phyloP scores from a whole-genome alignment of 2,329 filamentous ascomycete genomes.

The Sporothrix brunneoviolacea region DNA sequence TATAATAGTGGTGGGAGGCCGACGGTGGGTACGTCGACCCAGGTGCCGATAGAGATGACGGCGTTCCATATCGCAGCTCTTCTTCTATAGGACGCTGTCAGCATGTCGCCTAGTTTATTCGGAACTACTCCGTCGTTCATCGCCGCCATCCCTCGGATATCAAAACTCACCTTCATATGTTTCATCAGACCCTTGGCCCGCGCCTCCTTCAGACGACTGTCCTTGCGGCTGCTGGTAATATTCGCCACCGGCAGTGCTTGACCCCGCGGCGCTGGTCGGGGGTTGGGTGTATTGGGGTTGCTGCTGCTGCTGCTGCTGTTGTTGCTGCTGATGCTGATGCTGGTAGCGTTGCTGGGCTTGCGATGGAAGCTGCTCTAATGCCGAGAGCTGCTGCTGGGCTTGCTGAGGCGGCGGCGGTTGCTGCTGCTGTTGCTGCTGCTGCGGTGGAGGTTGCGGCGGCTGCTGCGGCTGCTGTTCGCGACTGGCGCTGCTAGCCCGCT shows the following conservation, averaged over 20 bases:
- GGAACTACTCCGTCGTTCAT: no score
- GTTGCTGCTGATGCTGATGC: slow-evolving; percentile 1
- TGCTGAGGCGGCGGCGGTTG: slow-evolving; percentile 21
- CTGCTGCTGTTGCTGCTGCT: slow-evolving; percentile 19
- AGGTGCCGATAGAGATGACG: slow-evolving; percentile 33
- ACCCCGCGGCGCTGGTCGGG: neutral
- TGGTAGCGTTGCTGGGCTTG: slow-evolving; percentile 14
- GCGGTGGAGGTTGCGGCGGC: slow-evolving; percentile 28
- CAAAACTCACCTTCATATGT: slow-evolving; percentile 8
- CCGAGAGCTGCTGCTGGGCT: slow-evolving; percentile 8
- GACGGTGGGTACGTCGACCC: slow-evolving; percentile 27
- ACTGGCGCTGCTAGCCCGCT: slow-evolving; percentile 35
- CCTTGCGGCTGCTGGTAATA: slow-evolving; percentile 6
- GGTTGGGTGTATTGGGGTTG: neutral
- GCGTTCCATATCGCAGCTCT: slow-evolving; percentile 50
- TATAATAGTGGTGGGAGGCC: slow-evolving; percentile 39
- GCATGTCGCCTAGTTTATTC: neutral
- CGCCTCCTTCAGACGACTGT: neutral
- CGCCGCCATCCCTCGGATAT: neutral
- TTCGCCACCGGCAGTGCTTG: neutral
- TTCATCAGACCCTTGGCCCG: slow-evolving; percentile 7
- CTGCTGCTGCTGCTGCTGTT: slow-evolving; percentile 1
- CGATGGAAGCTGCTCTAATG: slow-evolving; percentile 12
- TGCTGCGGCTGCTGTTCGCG: slow-evolving; percentile 27
- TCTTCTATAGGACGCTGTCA: slow-evolving; percentile 36